phyloP scores from a whole-genome alignment of 129 eudicot species.

The Chrysanthemum seticuspe region DNA sequence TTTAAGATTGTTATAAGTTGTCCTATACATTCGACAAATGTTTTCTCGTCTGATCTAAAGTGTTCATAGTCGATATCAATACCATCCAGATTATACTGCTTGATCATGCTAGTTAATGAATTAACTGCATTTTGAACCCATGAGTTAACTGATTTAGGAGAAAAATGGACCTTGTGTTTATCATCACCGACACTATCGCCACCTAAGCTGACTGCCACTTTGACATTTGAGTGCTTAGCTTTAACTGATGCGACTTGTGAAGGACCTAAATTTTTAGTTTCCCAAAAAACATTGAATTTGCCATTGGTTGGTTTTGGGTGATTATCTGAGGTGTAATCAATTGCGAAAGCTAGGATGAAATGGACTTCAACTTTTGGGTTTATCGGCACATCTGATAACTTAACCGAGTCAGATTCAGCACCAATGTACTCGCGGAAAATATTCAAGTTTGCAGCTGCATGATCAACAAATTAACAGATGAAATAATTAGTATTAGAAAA shows the following conservation, averaged over 20 bases:
- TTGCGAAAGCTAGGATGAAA: conserved; percentile 55
- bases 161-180: conserved; percentile 27
- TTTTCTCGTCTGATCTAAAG: conserved; percentile 29
- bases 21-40: conserved; percentile 57
- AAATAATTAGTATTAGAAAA: not conserved
- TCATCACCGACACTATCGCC: conserved; percentile 44
- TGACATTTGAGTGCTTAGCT: conserved; percentile 40
- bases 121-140: conserved; percentile 60
- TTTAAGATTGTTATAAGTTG: conserved; percentile 44
- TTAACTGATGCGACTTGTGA: conserved; percentile 35
- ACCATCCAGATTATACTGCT: conserved; percentile 49
- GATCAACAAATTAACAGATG: conserved; percentile 9
- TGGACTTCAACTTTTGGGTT: conserved; percentile 45
- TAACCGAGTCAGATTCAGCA: conserved; percentile 42
- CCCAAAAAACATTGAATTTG: conserved; percentile 50
- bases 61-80: conserved; percentile 65
- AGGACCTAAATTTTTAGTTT: conserved; percentile 45
- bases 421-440: conserved; percentile 48
- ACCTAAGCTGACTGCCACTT: conserved; percentile 57
- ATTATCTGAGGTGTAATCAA: conserved; percentile 44
- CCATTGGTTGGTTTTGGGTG: conserved; percentile 46
- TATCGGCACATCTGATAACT: conserved; percentile 44
- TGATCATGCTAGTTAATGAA: conserved; percentile 47
- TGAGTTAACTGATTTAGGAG: conserved; percentile 43
- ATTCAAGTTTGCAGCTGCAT: conserved; percentile 34